Percentiles rank a stretch among this genome's conserved stretches.
phyloP scores from a whole-genome alignment of 768 basidiomycete species.

The Tylopilus cervinicoccineus region DNA sequence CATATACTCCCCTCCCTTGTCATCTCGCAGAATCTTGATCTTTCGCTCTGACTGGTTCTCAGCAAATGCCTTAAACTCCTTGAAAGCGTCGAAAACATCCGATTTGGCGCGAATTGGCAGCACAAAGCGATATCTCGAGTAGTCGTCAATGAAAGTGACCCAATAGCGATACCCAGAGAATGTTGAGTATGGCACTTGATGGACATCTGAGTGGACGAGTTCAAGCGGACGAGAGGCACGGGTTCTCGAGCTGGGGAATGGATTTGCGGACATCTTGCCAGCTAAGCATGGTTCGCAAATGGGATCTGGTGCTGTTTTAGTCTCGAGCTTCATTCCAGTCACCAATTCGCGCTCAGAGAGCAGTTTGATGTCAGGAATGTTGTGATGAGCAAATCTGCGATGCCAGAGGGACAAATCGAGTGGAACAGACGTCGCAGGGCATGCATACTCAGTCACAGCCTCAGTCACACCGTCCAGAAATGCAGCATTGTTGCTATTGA shows the following conservation, averaged over 20 bases:
- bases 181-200: not conserved
- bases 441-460: not conserved
- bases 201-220: not conserved
- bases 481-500: not conserved
- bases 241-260: not conserved
- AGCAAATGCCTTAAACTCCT: not conserved
- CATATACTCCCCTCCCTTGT: not conserved
- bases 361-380: not conserved
- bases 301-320: not conserved
- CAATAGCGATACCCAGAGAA: not conserved
- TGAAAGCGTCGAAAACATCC: not conserved
- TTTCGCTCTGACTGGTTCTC: not conserved
- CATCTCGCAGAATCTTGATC: not conserved
- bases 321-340: not conserved
- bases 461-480: not conserved
- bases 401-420: slow-evolving; percentile 21
- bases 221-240: not conserved
- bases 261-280: not conserved
- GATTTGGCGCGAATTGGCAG: not conserved
- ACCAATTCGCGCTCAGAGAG: not conserved
- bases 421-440: not conserved
- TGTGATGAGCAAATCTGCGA: not conserved
- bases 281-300: not conserved
- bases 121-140: not conserved
- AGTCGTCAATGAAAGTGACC: not conserved